A percentile compares a stretch with the other conserved stretches of the same genome.
Evolutionary conservation across 2,329 filamentous ascomycete species (phyloP).

Genomic region (Cryphonectria japonica): DNA sequence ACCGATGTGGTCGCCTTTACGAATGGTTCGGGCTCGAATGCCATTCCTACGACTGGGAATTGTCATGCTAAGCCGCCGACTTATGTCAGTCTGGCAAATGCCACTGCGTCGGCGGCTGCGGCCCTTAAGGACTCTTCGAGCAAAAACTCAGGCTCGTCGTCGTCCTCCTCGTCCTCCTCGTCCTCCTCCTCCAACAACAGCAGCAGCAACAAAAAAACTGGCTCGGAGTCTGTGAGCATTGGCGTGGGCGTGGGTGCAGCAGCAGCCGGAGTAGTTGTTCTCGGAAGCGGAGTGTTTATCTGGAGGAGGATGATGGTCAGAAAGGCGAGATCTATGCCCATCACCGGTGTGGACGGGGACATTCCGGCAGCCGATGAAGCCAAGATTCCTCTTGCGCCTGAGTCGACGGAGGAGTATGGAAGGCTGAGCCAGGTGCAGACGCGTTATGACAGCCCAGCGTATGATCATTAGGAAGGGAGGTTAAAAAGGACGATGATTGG

Average conservation of each 20-base stretch:
- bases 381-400: constrained; percentile 1
- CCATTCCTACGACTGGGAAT: neutral
- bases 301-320: neutral
- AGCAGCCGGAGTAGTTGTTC: neutral
- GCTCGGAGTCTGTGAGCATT: neutral
- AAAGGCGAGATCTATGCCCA: neutral
- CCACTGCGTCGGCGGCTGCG: neutral
- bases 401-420: constrained; percentile 8
- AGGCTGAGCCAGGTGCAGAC: neutral
- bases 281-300: constrained; percentile 1
- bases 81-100: neutral
- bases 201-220: neutral
- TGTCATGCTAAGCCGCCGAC: neutral
- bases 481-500: no score
- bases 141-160: neutral
- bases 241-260: neutral
- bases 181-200: neutral
- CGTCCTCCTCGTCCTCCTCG: neutral
- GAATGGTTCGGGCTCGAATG: neutral
- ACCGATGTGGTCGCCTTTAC: neutral
- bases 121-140: no score
- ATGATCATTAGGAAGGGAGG: neutral
- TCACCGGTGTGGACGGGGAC: neutral
- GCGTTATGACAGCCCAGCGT: neutral
- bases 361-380: neutral